phyloP scores from a whole-genome alignment of 148 eudicot species.

The Chenopodium album region DNA sequence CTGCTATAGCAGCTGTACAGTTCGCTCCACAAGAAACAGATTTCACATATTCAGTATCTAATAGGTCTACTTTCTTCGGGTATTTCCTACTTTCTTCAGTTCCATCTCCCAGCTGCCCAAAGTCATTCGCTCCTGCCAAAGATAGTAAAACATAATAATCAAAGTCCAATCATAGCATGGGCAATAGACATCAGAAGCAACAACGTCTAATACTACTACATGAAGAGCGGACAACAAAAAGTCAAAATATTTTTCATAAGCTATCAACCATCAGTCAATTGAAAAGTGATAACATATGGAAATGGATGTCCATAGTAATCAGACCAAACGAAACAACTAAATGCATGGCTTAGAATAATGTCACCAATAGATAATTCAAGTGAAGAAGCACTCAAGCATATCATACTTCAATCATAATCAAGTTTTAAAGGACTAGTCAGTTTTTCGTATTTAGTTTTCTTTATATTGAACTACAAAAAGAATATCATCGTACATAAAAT shows the following conservation, averaged over 20 bases:
- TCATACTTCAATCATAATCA: not conserved
- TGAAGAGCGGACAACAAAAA: not conserved
- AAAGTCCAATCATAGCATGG: not conserved
- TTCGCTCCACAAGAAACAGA: constrained; percentile 95
- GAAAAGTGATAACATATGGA: not conserved
- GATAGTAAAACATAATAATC: constrained; percentile 11
- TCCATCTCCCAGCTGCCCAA: constrained; percentile 99
- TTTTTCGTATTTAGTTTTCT: not conserved
- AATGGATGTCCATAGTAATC: not conserved
- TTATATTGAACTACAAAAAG: not conserved
- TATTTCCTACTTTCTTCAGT: constrained; percentile 73
- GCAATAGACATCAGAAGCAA: not conserved
- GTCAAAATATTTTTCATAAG: not conserved
- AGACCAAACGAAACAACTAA: not conserved
- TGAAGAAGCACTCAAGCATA: constrained; percentile 2
- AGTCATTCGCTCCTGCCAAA: constrained; percentile 87
- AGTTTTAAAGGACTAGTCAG: too few species aligned
- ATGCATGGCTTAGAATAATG: not conserved
- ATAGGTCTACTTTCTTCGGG: constrained; percentile 71
- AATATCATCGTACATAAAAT: too few species aligned
- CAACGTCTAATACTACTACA: not conserved
- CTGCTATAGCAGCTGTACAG: constrained; percentile 98
- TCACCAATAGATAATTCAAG: constrained; percentile 2
- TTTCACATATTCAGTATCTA: constrained; percentile 74
- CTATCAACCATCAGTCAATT: not conserved